Evolutionary conservation across 2,329 filamentous ascomycete genomes (phyloP).

Genomic region (Cordyceps farinosa): DNA sequence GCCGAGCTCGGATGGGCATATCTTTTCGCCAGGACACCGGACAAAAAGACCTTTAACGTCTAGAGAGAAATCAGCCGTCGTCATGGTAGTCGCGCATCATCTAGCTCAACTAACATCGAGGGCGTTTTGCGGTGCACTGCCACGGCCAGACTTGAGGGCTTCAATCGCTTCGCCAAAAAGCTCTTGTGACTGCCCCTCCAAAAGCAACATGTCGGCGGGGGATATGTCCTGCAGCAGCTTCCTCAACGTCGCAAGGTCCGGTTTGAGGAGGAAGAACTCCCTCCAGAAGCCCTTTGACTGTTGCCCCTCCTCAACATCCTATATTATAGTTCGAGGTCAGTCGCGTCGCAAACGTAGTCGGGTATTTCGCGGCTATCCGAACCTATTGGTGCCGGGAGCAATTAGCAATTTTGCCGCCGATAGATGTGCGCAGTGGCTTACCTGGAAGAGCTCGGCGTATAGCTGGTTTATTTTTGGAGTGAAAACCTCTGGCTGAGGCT

Average conservation of each 20-base stretch:
- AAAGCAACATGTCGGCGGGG: slow-evolving; percentile 70
- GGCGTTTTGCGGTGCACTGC: slow-evolving; percentile 69
- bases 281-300: slow-evolving; percentile 90
- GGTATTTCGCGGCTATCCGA: slow-evolving; percentile 14
- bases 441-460: slow-evolving; percentile 81
- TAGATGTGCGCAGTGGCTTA: slow-evolving; percentile 31
- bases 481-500: slow-evolving; percentile 84
- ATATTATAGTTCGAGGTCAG: slow-evolving; percentile 28
- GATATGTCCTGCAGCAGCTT: slow-evolving; percentile 65
- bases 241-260: slow-evolving; percentile 67
- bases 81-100: too few species aligned
- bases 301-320: slow-evolving; percentile 64
- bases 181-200: slow-evolving; percentile 74
- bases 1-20: slow-evolving; percentile 96
- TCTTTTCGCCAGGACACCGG: slow-evolving; percentile 76
- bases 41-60: slow-evolving; percentile 87
- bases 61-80: slow-evolving; percentile 38
- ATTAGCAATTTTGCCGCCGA: background rate
- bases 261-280: slow-evolving; percentile 88
- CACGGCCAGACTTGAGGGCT: slow-evolving; percentile 59
- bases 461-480: slow-evolving; percentile 91
- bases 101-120: slow-evolving; percentile 61
- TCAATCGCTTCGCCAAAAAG: slow-evolving; percentile 72
- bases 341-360: slow-evolving; percentile 24
- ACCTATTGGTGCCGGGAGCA: slow-evolving; percentile 5